These are phyloP conservation scores for Tagetes patula DNA, from an alignment of 129 eudicot genomes.

Conservation along the genomic window DNA sequence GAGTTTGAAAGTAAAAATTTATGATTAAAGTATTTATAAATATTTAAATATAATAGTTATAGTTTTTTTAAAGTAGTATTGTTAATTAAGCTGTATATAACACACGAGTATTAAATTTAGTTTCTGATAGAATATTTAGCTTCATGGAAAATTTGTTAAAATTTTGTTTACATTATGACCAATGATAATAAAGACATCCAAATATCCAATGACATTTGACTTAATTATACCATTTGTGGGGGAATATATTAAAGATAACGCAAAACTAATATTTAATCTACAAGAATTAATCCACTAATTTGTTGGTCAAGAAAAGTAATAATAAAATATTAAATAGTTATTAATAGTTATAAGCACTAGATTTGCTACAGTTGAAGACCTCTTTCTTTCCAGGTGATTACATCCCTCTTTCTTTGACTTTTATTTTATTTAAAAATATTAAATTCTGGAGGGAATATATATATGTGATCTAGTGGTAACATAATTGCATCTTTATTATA, in stretches of 20 bases:
- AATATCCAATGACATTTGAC: conserved; percentile 19
- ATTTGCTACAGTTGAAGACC: conserved; percentile 57
- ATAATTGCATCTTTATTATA: not conserved
- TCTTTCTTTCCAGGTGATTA: conserved; percentile 64
- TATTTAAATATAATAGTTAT: too few species aligned
- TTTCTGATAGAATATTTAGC: not conserved
- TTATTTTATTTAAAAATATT: conserved; percentile 28
- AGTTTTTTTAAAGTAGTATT: too few species aligned
- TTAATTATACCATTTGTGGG: conserved; percentile 28
- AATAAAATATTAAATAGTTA: conserved; percentile 15
- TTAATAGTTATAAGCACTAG: conserved; percentile 50
- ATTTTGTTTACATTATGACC: not conserved
- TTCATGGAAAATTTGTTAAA: not conserved
- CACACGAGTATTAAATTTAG: too few species aligned
- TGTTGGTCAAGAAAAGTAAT: conserved; percentile 74
- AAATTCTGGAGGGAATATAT: conserved; percentile 45
- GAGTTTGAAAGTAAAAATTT: too few species aligned
- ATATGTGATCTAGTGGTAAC: conserved; percentile 7
- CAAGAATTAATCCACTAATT: conserved; percentile 55
- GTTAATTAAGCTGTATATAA: too few species aligned
- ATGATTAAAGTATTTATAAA: too few species aligned
- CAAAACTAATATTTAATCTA: conserved; percentile 25
- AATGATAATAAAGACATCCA: conserved; percentile 3
- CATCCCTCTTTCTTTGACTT: conserved; percentile 77
- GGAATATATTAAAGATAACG: conserved; percentile 37